Percentiles rank a stretch among this genome's conserved stretches.
These are phyloP conservation scores for Vickermania ingenoplastis DNA, from an alignment of 208 protist genomes.

Conservation along the genomic window DNA sequence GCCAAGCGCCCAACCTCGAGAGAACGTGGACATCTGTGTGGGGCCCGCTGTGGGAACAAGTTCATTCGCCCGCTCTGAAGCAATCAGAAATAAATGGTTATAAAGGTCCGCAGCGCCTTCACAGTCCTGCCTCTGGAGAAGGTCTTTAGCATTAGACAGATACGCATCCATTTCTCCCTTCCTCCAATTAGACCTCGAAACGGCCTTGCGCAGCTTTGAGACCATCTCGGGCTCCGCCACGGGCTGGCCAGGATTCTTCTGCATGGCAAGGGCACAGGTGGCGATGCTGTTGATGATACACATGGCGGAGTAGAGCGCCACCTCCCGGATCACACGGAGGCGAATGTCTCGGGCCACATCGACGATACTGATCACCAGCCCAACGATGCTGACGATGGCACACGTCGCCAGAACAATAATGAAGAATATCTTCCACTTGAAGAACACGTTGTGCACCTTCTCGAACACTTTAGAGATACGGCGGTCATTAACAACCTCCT, in stretches of 20 bases:
- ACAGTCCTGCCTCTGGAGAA: background rate
- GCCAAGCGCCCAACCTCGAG: background rate
- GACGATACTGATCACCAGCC: background rate
- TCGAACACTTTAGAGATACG: background rate
- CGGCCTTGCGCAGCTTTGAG: background rate
- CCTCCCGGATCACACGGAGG: background rate
- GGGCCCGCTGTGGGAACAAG: background rate
- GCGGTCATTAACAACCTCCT: background rate
- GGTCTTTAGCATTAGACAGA: background rate
- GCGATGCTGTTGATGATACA: background rate
- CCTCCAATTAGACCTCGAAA: background rate
- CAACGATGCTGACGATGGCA: background rate
- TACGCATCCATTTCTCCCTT: background rate
- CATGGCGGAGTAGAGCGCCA: background rate
- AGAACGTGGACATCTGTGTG: background rate
- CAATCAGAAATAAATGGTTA: background rate
- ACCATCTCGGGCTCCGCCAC: background rate
- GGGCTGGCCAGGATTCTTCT: background rate
- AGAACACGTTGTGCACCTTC: conserved; percentile 1
- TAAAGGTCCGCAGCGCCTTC: background rate
- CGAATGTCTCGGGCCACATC: background rate
- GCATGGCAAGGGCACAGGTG: background rate
- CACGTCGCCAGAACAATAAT: background rate
- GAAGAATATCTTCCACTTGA: conserved; percentile 4
- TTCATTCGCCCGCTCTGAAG: background rate